Evolutionary conservation across 2,329 filamentous ascomycete genomes (phyloP).

Genomic region (Pseudogymnoascus sp.): DNA sequence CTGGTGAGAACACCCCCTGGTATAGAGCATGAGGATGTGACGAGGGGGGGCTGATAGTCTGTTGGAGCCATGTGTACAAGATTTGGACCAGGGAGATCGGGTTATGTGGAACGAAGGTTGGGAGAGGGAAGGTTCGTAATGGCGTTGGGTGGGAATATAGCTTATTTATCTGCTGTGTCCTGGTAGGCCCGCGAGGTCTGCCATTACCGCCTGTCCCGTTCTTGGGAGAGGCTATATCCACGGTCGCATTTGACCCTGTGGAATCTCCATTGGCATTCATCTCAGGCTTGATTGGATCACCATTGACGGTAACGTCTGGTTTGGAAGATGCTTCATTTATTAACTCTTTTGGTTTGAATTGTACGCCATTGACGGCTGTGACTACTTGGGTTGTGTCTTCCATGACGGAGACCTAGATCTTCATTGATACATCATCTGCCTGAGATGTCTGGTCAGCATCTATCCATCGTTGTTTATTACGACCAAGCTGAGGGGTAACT

Average conservation of each 20-base stretch:
- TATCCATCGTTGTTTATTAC: constrained; percentile 10
- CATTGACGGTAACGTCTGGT: constrained; percentile 1
- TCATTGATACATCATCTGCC: constrained; percentile 4
- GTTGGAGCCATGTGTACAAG: constrained; percentile 67
- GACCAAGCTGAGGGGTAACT: constrained; percentile 10
- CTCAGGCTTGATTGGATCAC: constrained; percentile 5
- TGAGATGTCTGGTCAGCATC: constrained; percentile 14
- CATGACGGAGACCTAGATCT: constrained; percentile 11
- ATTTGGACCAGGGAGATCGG: constrained; percentile 81
- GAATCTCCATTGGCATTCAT: constrained; percentile 1
- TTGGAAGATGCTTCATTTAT: constrained; percentile 8
- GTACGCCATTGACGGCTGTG: constrained; percentile 9
- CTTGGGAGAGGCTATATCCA: neutral
- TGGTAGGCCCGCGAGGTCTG: constrained; percentile 20
- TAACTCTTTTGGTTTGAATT: constrained; percentile 4
- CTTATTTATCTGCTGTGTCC: constrained; percentile 49
- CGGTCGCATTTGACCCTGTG: neutral
- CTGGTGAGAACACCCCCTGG: constrained; percentile 69
- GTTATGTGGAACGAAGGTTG: constrained; percentile 84
- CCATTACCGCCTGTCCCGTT: neutral
- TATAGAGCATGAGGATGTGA: constrained; percentile 59
- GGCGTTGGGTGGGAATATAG: constrained; percentile 79
- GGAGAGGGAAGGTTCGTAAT: constrained; percentile 73
- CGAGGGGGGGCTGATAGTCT: constrained; percentile 57
- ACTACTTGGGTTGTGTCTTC: constrained; percentile 10